A percentile compares a stretch with the other conserved stretches of the same genome.
phyloP scores from a whole-genome alignment of 2,329 filamentous ascomycete species.

The Fusarium azukiicola region DNA sequence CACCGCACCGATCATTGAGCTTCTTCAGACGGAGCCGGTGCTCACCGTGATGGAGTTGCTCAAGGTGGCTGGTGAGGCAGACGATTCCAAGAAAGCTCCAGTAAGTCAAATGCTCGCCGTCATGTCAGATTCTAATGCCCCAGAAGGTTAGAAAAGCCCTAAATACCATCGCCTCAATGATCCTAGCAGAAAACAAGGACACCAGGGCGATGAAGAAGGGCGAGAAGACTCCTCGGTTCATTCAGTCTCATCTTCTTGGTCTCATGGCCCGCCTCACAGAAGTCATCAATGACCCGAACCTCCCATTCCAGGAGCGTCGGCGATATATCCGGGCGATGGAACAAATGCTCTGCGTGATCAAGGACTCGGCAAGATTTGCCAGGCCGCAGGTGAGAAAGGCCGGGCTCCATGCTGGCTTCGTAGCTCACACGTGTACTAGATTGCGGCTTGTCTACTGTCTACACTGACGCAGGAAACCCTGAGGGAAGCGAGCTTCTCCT shows the following conservation, averaged over 20 bases:
- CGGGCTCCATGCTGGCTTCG: neutral
- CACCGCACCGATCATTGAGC: conserved; percentile 81
- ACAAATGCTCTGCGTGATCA: conserved; percentile 91
- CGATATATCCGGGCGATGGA: conserved; percentile 91
- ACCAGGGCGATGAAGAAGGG: conserved; percentile 68
- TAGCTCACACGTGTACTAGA: conserved; percentile 70
- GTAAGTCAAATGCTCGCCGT: conserved; percentile 67
- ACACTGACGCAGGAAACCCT: conserved; percentile 88
- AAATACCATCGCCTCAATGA: conserved; percentile 67
- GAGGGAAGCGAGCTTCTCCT: conserved; percentile 89
- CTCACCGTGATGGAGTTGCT: conserved; percentile 90
- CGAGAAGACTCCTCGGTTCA: conserved; percentile 85
- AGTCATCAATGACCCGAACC: conserved; percentile 85
- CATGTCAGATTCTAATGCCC: conserved; percentile 50
- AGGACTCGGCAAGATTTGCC: conserved; percentile 86
- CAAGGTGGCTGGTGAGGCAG: conserved; percentile 87
- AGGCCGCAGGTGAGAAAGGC: conserved; percentile 87
- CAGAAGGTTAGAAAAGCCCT: conserved; percentile 71
- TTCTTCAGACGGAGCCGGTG: conserved; percentile 88
- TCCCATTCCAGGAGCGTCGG: conserved; percentile 83
- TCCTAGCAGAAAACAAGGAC: conserved; percentile 65
- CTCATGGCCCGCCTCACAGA: conserved; percentile 92
- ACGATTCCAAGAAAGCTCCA: conserved; percentile 75
- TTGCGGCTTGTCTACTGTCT: conserved; percentile 94
- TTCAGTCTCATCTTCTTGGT: conserved; percentile 91